These are phyloP conservation scores for Staphylotrichum longicolle DNA, from an alignment of 495 filamentous ascomycete genomes.

Conservation along the genomic window DNA sequence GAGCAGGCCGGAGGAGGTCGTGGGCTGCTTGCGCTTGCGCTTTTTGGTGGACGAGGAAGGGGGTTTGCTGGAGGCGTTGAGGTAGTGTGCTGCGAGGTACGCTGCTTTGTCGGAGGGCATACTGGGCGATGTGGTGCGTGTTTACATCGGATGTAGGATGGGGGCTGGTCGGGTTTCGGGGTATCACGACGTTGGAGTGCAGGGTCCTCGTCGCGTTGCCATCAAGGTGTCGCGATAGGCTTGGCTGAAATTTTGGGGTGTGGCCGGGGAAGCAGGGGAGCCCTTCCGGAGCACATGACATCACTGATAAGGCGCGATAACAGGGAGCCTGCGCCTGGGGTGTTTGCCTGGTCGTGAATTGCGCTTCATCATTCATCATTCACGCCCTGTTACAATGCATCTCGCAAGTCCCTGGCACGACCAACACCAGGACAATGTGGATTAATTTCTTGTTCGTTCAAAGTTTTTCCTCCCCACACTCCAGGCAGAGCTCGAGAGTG, in stretches of 20 bases:
- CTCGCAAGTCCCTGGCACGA: too few species aligned
- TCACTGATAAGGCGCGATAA: conserved; percentile 3
- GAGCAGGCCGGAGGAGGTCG: conserved; percentile 64
- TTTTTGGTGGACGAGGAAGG: conserved; percentile 58
- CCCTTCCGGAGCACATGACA: background rate
- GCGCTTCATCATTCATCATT: too few species aligned
- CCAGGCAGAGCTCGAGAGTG: too few species aligned
- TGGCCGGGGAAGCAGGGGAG: background rate
- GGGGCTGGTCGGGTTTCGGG: background rate
- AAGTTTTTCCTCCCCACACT: too few species aligned
- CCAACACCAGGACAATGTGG: too few species aligned
- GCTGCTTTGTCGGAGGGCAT: conserved; percentile 69
- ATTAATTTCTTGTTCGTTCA: too few species aligned
- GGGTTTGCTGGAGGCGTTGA: conserved; percentile 68
- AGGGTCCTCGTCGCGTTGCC: conserved; percentile 5
- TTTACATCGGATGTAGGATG: background rate
- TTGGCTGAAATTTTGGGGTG: background rate
- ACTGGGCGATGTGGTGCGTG: conserved; percentile 10
- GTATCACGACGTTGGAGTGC: background rate
- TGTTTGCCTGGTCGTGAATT: too few species aligned
- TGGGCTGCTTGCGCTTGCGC: conserved; percentile 76
- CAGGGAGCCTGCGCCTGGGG: background rate
- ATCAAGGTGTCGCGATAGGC: conserved; percentile 20
- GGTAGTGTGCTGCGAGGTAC: conserved; percentile 94
- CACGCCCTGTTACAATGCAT: too few species aligned